Base-by-base conservation (phyloP, 1,139 yeast genomes). In the Arxiozyma telluris region DNA sequence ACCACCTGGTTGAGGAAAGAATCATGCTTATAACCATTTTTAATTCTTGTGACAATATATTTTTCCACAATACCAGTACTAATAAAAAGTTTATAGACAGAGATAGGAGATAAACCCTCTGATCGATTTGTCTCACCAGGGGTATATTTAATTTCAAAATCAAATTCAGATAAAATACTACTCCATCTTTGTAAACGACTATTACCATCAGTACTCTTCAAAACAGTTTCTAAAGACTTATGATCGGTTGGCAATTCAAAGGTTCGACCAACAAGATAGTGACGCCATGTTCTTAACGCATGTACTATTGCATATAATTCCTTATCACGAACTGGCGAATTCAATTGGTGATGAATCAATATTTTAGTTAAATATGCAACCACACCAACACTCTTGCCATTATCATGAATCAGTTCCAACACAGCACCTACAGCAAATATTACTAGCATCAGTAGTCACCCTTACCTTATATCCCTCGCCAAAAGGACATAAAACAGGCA, bases 361-460 rank as follows among this genome's bases (percentile, higher is more conserved):
- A 11, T 20, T 6, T 49, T 22, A 34, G 34, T 42, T 17, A 42
- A 18, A 34, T 42, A 49, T 5, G 47, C 27, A 12, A 42, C 47
- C 12, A 44, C 47, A 34, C 51, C 51, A 7, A 49, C 20, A 34
- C 42, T 15, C 27, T 42, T 42, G 22, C 22, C 47, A 25, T 25
- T 23, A 6, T 49, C 51, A 17, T 49, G 18, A 3, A 20, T 17
- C 20, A 42, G 20, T 43, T 42, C 51, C 20, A 42, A 20, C 11
- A 25, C 20, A 3, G 51, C 51, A 30, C 47, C 51, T n/a, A 49
- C 41, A 4, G 47, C 47, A n/a, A 11, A 18, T 17, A 43, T 43
- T 34, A 22, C 20, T 21, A 6, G 51, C 51, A 49, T 49, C 51
- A 18, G 47, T 49, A 4, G 27, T 49, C 11, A 43, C 43, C 22